Base-by-base conservation (phyloP, 306 rosid species). In the Vigna nakashimae region DNA sequence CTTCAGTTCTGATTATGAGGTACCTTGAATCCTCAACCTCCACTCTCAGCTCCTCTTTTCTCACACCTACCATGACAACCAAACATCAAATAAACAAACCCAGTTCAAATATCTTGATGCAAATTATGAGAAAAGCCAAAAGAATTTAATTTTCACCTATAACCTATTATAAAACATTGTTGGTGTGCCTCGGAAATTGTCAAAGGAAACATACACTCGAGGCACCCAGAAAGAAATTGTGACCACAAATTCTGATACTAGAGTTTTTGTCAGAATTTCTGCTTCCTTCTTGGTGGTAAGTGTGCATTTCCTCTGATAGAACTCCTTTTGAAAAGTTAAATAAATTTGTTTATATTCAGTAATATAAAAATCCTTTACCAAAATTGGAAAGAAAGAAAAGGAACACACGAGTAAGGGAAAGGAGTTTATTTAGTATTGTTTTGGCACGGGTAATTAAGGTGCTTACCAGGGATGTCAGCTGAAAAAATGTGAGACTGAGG, bases 21-120 rank as follows among this genome's bases (percentile, higher is more conserved):
- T 88, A 93, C 50, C 73, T 85, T 22, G 97, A 93, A 62, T 89
- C 93, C 85, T 88, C 97, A 73, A 91, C 88, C 84, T 91, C 93
- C 49, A 93, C 92, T 70, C 79, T 93, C 3, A 89, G 80, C 30
- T 89, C 97, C 84, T 91, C 92, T 78, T 89, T 91, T 77, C 89
- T 86, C 58, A 88, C 88, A 78, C 92, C 98, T 91, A 75, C 72
- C 82, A 66, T 51, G n/a, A 48, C 69, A 51, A 84, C 3, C 20
- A 72, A 73, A 73, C 45, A 74, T 2, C 1, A 53, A 1, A 26
- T 7, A 30, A 30, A 30, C 15, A 60, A 20, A 57, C 16, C 38
- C 34, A 53, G 17, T 55, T 20, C 57, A 26, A 18, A 58, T 46
- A 50, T 52, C 58, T 24, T 18, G 8, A 36, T 58, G 13, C 12